Base-by-base conservation (phyloP, 441 rosid genomes). In the Cnidoscolus chayamansa region DNA sequence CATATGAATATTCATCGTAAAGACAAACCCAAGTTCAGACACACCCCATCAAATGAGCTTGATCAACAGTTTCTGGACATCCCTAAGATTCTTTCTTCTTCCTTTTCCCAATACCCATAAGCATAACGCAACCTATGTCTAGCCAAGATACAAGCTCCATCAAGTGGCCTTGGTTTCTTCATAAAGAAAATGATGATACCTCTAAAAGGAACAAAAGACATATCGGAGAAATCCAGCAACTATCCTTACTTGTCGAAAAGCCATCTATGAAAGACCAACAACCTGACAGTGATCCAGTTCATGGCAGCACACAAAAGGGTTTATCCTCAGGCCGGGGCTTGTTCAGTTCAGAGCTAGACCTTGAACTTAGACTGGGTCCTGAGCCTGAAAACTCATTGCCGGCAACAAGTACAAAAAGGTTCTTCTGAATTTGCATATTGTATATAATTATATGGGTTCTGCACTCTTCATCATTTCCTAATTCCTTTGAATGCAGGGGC, bases 1-100 rank as follows among this genome's bases (percentile, higher is more conserved):
- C 95, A 91, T 82, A 89, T 86, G 84, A 91, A 89, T 73, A 82
- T 91, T 63, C 95, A 89, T 67, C 76, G 88, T n/a, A 86, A 81
- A 72, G 83, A 86, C 61, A 81, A 84, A 55, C 76, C 81, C 67
- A 84, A 75, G 79, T 72, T 69, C 71, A 73, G 65, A 30, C 62
- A 62, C 30, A 19, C 40, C 37, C 37, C 77, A 4, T 13, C 45
- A 10, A 70, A 77, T n/a, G 62, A 71, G 68, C 8, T 60, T 25
- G 25, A 25, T 62, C 75, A 32, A 30, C 80, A 69, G 55, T 17
- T 51, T 20, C 61, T 10, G 2, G 37, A 54, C 17, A 68, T 35
- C 67, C 61, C 78, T 10, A 77, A 19, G 50, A 58, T 3, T 50
- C 10, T 67, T 15, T 31, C 63, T 17, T 53, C 78, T 31, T 73